Evolutionary conservation across 2,329 filamentous ascomycete genomes (phyloP).

Genomic region (Colletotrichum godetiae): DNA sequence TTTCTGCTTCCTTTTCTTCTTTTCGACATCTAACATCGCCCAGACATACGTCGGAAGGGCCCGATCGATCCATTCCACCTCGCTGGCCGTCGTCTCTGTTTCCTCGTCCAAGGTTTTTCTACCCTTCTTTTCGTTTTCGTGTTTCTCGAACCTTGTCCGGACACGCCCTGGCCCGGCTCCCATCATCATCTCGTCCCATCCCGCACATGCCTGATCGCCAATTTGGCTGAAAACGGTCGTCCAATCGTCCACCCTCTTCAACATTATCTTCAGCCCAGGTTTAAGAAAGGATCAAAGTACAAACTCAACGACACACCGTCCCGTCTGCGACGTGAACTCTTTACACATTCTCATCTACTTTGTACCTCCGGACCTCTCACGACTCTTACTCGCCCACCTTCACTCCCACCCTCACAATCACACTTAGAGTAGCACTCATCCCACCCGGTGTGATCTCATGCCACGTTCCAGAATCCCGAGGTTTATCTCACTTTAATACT

Average conservation of each 20-base stretch:
- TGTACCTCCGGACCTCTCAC: neutral
- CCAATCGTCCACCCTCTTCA: neutral
- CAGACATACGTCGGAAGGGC: neutral
- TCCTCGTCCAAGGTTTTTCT: neutral
- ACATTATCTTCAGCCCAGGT: neutral
- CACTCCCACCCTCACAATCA: neutral
- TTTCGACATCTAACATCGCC: neutral
- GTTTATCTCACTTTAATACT: neutral
- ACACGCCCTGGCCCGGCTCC: neutral
- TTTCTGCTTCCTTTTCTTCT: neutral
- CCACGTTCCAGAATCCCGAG: constrained; percentile 10
- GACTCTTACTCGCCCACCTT: neutral
- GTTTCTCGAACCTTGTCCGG: neutral
- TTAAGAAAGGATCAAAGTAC: neutral
- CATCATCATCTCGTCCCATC: neutral
- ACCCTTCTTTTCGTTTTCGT: neutral
- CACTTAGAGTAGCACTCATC: too few species aligned
- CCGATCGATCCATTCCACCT: neutral
- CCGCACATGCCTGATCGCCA: constrained; percentile 6
- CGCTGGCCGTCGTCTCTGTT: neutral
- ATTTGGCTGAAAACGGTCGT: constrained; percentile 14
- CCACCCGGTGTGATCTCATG: neutral
- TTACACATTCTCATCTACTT: neutral
- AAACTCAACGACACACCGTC: neutral
- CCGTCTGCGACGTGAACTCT: constrained; percentile 12